Percentiles rank a stretch among this genome's conserved stretches.
Conservation (phyloP, 2,329 filamentous ascomycete genomes). For the Fusarium subtropicale region DNA sequence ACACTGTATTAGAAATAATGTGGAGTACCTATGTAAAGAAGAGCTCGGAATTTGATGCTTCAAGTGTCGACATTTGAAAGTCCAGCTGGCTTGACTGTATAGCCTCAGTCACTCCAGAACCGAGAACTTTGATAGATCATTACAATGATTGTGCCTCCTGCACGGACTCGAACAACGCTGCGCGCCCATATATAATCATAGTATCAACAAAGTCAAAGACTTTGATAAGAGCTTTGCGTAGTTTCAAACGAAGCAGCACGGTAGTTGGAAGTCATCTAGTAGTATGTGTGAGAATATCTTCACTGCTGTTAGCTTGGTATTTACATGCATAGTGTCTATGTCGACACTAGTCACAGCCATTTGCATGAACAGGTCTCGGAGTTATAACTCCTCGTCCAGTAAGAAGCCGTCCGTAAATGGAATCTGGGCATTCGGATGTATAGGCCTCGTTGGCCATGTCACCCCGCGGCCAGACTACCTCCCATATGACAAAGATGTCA, state of each 20-base stretch:
- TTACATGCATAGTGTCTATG: not conserved
- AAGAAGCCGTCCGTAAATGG: not conserved
- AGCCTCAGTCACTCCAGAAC: not conserved
- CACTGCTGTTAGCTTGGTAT: not conserved
- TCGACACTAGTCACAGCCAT: not conserved
- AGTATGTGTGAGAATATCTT: not conserved
- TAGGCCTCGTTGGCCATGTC: not conserved
- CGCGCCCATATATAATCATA: not conserved
- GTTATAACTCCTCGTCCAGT: not conserved
- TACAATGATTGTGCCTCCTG: not conserved
- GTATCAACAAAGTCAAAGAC: not conserved
- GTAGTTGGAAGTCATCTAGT: not conserved
- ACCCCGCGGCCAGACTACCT: not conserved
- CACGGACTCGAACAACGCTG: not conserved
- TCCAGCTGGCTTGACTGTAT: not conserved
- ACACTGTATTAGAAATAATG: not conserved
- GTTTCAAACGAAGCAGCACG: not conserved
- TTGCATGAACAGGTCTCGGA: not conserved
- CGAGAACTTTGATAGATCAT: not conserved
- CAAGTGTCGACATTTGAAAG: not conserved
- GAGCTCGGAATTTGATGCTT: not conserved
- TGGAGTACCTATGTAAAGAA: not conserved
- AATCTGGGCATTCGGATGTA: not conserved
- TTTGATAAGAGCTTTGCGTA: not conserved
- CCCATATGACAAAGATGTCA: slow-evolving; percentile 2